Conservation (phyloP, 257 asterid species). For the Voacanga thouarsii region DNA sequence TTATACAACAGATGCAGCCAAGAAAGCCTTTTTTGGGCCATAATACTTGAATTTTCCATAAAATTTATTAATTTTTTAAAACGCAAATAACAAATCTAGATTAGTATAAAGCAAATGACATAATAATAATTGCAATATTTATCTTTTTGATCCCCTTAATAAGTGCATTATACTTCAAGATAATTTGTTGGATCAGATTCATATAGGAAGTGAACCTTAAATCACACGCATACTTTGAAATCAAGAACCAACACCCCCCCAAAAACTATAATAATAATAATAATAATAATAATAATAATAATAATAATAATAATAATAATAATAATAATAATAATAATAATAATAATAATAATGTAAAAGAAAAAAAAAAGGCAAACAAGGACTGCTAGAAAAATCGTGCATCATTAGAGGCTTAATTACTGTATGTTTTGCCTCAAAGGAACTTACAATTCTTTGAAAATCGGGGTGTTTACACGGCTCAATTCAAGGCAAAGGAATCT, state of each 20-base stretch:
- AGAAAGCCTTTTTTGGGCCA: not conserved
- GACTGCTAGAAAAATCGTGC: not conserved
- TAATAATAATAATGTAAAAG: no score
- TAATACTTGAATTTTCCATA: no score
- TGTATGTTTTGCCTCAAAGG: constrained; percentile 8
- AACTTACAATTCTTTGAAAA: constrained; percentile 77
- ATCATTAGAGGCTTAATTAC: not conserved
- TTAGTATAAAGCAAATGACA: not conserved
- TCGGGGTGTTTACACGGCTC: constrained; percentile 79
- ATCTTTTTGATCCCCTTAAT: not conserved
- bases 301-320: no score
- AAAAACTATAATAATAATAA: no score
- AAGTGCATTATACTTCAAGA: not conserved
- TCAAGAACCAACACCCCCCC: not conserved
- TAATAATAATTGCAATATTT: not conserved
- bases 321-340: no score
- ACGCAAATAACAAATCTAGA: not conserved
- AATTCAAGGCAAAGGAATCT: constrained; percentile 95
- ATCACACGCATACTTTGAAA: not conserved
- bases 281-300: no score
- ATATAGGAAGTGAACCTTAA: not conserved
- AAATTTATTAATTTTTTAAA: not conserved
- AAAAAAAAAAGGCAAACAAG: not conserved
- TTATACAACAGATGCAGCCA: not conserved
- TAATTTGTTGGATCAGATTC: not conserved